Evolutionary conservation across 805 yeast genomes (phyloP).

Genomic region (Pichia ethanolica): DNA sequence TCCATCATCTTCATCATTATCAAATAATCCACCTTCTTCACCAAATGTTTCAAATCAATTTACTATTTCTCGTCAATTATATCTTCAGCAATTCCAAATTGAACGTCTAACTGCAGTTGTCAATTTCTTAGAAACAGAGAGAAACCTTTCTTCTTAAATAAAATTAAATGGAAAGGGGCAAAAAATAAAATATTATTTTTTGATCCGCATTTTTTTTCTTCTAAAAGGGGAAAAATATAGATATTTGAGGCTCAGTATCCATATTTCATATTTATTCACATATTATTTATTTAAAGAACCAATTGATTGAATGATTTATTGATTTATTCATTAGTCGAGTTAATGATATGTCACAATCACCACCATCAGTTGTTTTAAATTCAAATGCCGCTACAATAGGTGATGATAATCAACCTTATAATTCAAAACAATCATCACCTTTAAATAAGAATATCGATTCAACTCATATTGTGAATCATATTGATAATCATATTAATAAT

Average conservation of each 20-base stretch:
- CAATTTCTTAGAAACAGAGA: not conserved
- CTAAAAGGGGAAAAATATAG: too few species aligned
- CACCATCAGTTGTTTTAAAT: not conserved
- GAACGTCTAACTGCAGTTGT: not conserved
- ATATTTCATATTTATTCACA: too few species aligned
- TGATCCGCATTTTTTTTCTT: not conserved
- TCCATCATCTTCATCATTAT: not conserved
- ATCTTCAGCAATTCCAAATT: not conserved
- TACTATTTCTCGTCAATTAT: not conserved
- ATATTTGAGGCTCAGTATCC: too few species aligned
- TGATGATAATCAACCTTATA: not conserved
- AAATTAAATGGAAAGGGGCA: not conserved
- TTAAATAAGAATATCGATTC: too few species aligned
- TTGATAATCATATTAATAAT: too few species aligned
- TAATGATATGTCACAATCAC: not conserved
- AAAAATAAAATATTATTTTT: too few species aligned
- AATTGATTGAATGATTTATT: too few species aligned
- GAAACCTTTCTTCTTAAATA: not conserved
- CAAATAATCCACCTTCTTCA: too few species aligned
- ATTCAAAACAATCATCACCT: too few species aligned
- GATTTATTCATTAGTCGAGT: not conserved
- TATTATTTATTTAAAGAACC: too few species aligned
- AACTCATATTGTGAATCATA: not conserved
- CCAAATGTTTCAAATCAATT: not conserved
- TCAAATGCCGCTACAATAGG: constrained; percentile 3